Evolutionary conservation across 441 rosid genomes (phyloP).

Genomic region (Theobroma grandiflorum): DNA sequence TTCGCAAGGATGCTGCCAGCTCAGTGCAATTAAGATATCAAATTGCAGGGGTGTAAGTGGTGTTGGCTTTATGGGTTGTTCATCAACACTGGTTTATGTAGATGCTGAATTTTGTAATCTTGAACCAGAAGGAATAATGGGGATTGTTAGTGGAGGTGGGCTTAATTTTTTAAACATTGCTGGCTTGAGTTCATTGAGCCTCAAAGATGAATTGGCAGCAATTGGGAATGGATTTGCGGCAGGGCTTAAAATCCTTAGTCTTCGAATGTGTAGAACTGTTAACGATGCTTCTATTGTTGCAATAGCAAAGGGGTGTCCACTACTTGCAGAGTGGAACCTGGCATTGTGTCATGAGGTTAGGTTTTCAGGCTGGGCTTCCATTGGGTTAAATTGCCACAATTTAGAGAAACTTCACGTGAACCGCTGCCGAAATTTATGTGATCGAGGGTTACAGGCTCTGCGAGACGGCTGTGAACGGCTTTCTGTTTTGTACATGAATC

Average conservation of each 20-base stretch:
- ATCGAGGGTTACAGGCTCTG: conserved; percentile 57
- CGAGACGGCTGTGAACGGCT: conserved; percentile 69
- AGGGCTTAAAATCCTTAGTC: conserved; percentile 67
- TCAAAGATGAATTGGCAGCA: conserved; percentile 49
- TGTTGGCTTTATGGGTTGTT: conserved; percentile 70
- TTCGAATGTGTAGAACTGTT: conserved; percentile 69
- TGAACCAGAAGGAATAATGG: conserved; percentile 58
- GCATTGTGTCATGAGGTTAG: conserved; percentile 64
- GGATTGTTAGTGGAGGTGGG: conserved; percentile 81
- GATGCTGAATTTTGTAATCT: conserved; percentile 74
- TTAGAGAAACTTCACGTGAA: conserved; percentile 76
- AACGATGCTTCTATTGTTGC: conserved; percentile 64
- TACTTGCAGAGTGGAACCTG: conserved; percentile 79
- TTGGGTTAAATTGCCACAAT: conserved; percentile 61
- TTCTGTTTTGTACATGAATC: conserved; percentile 52
- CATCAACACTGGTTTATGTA: conserved; percentile 53
- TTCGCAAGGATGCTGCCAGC: conserved; percentile 58
- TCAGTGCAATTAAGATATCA: conserved; percentile 65
- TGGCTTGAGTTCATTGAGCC: conserved; percentile 33
- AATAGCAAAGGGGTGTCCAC: conserved; percentile 75
- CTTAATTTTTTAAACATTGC: conserved; percentile 66
- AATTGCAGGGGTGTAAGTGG: conserved; percentile 61
- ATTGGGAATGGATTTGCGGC: conserved; percentile 67
- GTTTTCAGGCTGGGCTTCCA: conserved; percentile 67
- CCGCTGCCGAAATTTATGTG: conserved; percentile 74